Base-by-base conservation (phyloP, 352 stramenopile genomes). In the Phytophthora melonis region DNA sequence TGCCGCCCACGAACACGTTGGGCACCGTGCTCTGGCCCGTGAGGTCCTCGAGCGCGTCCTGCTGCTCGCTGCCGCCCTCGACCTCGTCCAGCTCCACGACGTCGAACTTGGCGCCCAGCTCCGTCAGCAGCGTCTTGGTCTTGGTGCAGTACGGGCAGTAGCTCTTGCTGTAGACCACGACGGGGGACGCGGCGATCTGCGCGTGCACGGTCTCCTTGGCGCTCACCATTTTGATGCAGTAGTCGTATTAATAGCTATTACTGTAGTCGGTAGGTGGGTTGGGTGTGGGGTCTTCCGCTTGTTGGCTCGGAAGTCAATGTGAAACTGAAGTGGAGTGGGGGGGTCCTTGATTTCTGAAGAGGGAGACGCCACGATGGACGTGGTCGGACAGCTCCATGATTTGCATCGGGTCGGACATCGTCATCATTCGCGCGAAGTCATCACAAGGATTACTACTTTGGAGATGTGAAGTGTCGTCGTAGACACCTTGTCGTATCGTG, bases 1-100 rank as follows among this genome's bases (percentile, higher is more conserved):
- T 89, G 75, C 94, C 93, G 57, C 91, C 90, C 61, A 99, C 92
- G 81, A 99, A 99, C n/a, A 98, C 93, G 84, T 99, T 99, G 8
- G 98, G 97, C 60, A 99, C 97, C 23, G 95, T 99, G 74, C 84
- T 83, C 75, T 98, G 95, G 63, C 94, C 96, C 61, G 82, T 92
- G 70, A 89, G 84, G 16, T 69, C 60, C 65, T 86, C 43, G 14
- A 92, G 67, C 47, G 84, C 80, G 64, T 81, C 77, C 74, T 90
- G 84, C 64, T 84, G 77, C 25, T 78, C 79, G 41, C 79, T 79
- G 60, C 84, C 82, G 64, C 80, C 70, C 27, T 57, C 43, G 34
- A 90, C 23, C 53, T 80, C 36, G 72, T 90, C 81, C 54, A 90
- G 70, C 72, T 92, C 85, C n/a, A 92, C 72, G 59, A 89, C 63